A percentile compares a stretch with the other conserved stretches of the same genome.
Evolutionary conservation across 371 early-diverging fungal species (phyloP).

Genomic region (Apophysomyces elegans): DNA sequence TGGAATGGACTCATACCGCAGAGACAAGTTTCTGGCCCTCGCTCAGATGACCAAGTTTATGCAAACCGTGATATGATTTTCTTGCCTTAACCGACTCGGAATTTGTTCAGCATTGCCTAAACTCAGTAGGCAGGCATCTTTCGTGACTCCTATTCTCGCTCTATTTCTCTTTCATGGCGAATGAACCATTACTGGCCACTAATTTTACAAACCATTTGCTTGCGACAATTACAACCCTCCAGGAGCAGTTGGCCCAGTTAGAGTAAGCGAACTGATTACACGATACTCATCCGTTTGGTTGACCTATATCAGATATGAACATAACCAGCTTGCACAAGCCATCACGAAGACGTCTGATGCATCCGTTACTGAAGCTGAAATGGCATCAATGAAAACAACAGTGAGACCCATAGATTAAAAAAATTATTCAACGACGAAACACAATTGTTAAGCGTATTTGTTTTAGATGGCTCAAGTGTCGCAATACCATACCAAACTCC

Average conservation of each 20-base stretch:
- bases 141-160: no score
- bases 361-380: conserved; percentile 19
- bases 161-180: neutral
- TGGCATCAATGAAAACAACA: conserved; percentile 20
- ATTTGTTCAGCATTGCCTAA: no score
- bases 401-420: conserved; percentile 11
- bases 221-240: neutral
- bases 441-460: neutral
- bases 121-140: no score
- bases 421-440: neutral
- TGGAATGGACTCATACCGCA: no score
- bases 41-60: no score
- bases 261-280: neutral
- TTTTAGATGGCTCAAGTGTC: conserved; percentile 43
- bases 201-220: neutral
- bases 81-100: neutral
- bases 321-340: neutral
- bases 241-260: neutral
- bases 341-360: neutral
- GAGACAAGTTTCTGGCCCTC: no score
- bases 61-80: neutral
- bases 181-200: neutral
- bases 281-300: neutral
- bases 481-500: conserved; percentile 39
- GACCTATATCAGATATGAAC: neutral